Evolutionary conservation across 2,329 filamentous ascomycete species (phyloP).

Genomic region (Mycosphaerella arachidis): DNA sequence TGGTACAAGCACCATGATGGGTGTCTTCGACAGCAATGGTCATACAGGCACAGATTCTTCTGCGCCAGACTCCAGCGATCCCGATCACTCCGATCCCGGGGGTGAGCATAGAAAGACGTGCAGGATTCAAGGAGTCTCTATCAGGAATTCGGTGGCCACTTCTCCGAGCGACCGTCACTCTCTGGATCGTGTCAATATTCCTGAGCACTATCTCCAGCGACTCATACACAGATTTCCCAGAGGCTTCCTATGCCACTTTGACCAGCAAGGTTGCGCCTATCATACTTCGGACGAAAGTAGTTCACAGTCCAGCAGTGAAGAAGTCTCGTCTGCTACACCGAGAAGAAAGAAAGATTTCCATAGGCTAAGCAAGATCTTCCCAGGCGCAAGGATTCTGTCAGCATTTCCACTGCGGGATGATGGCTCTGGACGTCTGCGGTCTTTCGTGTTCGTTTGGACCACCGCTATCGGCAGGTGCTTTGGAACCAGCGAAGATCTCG

Average conservation of each 20-base stretch:
- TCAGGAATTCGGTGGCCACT: background rate
- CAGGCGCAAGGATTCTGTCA: background rate
- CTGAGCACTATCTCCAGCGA: background rate
- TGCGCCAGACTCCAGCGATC: background rate
- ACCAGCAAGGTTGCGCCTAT: slow-evolving; percentile 2
- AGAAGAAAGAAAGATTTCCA: background rate
- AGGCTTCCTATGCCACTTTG: slow-evolving; percentile 5
- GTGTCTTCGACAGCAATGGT: background rate
- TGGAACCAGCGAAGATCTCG: slow-evolving; percentile 32
- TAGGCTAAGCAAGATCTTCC: background rate
- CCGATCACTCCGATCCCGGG: background rate
- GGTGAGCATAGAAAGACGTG: background rate
- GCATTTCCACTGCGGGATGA: background rate
- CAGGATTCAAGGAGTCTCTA: background rate
- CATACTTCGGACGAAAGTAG: slow-evolving; percentile 11
- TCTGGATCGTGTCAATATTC: background rate
- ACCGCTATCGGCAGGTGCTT: background rate
- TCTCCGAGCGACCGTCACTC: background rate
- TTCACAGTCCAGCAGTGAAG: background rate
- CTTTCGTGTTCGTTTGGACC: background rate
- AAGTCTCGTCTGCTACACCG: background rate
- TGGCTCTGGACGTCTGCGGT: background rate
- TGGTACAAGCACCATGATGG: background rate
- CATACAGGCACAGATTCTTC: background rate
- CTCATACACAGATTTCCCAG: slow-evolving; percentile 4